phyloP scores from a whole-genome alignment of 2,329 filamentous ascomycete species.

The Fusarium tuaranense region DNA sequence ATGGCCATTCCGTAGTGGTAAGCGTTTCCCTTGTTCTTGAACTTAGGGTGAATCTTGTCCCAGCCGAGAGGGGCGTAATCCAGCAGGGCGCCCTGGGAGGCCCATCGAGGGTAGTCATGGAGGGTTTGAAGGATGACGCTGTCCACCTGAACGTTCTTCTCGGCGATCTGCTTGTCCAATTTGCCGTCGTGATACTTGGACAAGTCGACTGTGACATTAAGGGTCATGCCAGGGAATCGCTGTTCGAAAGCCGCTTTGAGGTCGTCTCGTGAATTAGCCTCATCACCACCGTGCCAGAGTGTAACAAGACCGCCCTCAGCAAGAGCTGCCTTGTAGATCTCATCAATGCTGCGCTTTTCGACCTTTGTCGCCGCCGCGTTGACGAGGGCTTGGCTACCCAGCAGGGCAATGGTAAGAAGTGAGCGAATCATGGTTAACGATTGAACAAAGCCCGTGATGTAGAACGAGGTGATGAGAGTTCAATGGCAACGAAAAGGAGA shows the following conservation, averaged over 20 bases:
- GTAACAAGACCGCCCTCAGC: slow-evolving; percentile 60
- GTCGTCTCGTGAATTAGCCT: slow-evolving; percentile 51
- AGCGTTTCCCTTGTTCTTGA: slow-evolving; percentile 50
- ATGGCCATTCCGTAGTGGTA: slow-evolving; percentile 56
- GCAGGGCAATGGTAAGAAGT: slow-evolving; percentile 9
- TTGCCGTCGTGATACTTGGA: slow-evolving; percentile 66
- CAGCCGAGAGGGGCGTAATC: slow-evolving; percentile 62
- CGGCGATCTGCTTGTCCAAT: slow-evolving; percentile 59
- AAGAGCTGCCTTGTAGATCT: slow-evolving; percentile 63
- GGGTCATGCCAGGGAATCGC: slow-evolving; percentile 61
- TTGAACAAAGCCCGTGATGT: background rate
- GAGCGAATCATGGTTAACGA: background rate
- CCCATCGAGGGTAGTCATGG: slow-evolving; percentile 65
- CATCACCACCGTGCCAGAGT: slow-evolving; percentile 62
- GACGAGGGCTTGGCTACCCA: slow-evolving; percentile 35
- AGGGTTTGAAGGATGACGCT: slow-evolving; percentile 58
- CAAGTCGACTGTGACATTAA: slow-evolving; percentile 66
- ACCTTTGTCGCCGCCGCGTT: slow-evolving; percentile 29
- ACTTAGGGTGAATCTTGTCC: slow-evolving; percentile 54
- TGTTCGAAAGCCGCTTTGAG: slow-evolving; percentile 58
- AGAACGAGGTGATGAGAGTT: background rate
- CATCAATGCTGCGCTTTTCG: slow-evolving; percentile 61
- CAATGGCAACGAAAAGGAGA: background rate
- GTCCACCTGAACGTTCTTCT: slow-evolving; percentile 54
- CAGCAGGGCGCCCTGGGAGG: slow-evolving; percentile 57